Evolutionary conservation across 1,284 basidiomycete species (phyloP).

Genomic region (Irpex sp.): DNA sequence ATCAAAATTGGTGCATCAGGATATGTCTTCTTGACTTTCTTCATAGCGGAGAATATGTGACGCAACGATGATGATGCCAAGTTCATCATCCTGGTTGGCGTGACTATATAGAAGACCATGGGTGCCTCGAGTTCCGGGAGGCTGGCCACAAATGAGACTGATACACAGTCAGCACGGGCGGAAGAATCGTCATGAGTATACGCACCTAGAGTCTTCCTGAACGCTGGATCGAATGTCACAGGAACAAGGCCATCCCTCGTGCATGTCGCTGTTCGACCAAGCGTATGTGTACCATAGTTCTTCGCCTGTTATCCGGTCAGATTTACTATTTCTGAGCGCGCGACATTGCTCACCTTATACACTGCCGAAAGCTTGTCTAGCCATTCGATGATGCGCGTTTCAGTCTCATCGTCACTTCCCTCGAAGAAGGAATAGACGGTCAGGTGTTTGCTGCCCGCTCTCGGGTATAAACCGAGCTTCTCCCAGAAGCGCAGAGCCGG

Average conservation of each 20-base stretch:
- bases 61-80: constrained; percentile 59
- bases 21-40: constrained; percentile 46
- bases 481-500: constrained; percentile 78
- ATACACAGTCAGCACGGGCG: background rate
- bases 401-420: constrained; percentile 44
- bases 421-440: constrained; percentile 68
- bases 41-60: constrained; percentile 59
- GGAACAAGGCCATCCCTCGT: constrained; percentile 53
- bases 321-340: background rate
- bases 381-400: constrained; percentile 52
- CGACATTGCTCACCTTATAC: constrained; percentile 52
- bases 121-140: constrained; percentile 37
- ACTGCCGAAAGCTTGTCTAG: constrained; percentile 44
- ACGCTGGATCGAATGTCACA: constrained; percentile 52
- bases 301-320: constrained; percentile 42
- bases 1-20: constrained; percentile 47
- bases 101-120: constrained; percentile 66
- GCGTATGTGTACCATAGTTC: constrained; percentile 53
- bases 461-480: constrained; percentile 71
- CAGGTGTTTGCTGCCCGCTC: constrained; percentile 66
- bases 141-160: constrained; percentile 43
- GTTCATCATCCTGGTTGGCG: constrained; percentile 53
- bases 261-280: constrained; percentile 45
- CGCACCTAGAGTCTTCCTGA: constrained; percentile 63
- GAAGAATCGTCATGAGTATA: background rate